Evolutionary conservation across 2,329 filamentous ascomycete species (phyloP), one percentile per base, ranked within the genome.

Genomic region (Stenocarpella maydis): DNA sequence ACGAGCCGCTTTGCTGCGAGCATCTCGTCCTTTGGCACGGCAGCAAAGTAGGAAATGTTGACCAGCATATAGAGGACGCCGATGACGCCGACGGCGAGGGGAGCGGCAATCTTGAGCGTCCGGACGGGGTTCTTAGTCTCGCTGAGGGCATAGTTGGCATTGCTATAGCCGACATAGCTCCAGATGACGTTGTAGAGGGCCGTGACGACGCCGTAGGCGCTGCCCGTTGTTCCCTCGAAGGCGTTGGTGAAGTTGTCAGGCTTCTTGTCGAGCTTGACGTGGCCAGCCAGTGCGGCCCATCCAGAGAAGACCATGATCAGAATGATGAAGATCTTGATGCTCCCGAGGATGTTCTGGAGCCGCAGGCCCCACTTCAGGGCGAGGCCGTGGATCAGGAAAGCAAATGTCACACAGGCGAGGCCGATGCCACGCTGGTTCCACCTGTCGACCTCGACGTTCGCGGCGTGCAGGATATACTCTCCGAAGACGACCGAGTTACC

Each of bases 111-210:
- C 65, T 86, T 89, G 19, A 93, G 77, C 0, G 91, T 93, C 17
- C 85, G 81, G 0, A 92, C 85, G 0, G 91, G 91, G 70, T 92
- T 84, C 70, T 88, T 88, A 24, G 93, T 90, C 76, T 93, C 91
- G 75, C 91, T 91, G 63, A 93, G 81, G 4, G 92, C 90, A 73
- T 92, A 91, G 78, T 90, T 91, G 71, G 90, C 83, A 70, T 92
- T 92, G 65, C 84, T 61, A 28, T 91, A 80, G 0, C 91, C 91
- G 0, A 89, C 83, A 68, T 92, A 93, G 0, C 90, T 91, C 76
- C 92, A 92, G 53, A 90, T 88, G 0, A 92, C 88, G 73, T 90
- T 90, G 80, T 90, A 90, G 0, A 93, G 78, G 0, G 90, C 86
- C 0, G 90, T 91, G 0, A 89, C 87, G 12, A 61, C 58, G 19